A percentile compares a stretch with the other conserved stretches of the same genome.
These are phyloP conservation scores for Smittium culicis DNA, from an alignment of 371 early-diverging fungal genomes.

Conservation along the genomic window DNA sequence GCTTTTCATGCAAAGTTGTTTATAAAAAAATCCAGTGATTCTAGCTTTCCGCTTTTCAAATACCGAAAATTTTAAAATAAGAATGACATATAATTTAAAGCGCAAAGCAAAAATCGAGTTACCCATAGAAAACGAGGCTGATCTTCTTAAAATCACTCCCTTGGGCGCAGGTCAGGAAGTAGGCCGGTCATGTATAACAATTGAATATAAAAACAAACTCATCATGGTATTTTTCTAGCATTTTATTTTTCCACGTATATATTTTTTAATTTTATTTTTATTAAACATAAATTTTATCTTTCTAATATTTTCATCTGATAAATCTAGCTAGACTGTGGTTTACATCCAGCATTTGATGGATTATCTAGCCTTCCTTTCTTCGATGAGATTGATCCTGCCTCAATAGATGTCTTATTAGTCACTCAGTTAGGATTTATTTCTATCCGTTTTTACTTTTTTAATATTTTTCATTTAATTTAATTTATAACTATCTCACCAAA, in stretches of 20 bases:
- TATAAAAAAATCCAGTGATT: too few species aligned
- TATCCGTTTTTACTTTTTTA: slow-evolving; percentile 31
- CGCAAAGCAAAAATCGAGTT: slow-evolving; percentile 23
- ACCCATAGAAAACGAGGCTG: slow-evolving; percentile 30
- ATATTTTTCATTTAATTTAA: slow-evolving; percentile 33
- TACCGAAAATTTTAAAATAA: background rate
- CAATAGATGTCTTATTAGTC: slow-evolving; percentile 88
- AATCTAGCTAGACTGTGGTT: slow-evolving; percentile 90
- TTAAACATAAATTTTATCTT: too few species aligned
- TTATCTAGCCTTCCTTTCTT: slow-evolving; percentile 94
- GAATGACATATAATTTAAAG: slow-evolving; percentile 11
- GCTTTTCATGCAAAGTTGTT: too few species aligned
- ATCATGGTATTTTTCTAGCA: slow-evolving; percentile 56
- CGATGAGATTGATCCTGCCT: slow-evolving; percentile 90
- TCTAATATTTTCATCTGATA: background rate
- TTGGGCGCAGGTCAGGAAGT: slow-evolving; percentile 99
- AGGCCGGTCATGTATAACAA: slow-evolving; percentile 92
- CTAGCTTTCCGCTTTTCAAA: too few species aligned
- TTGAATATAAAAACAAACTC: slow-evolving; percentile 93
- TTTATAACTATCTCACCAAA: too few species aligned
- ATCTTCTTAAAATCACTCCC: slow-evolving; percentile 77
- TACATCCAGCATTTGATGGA: slow-evolving; percentile 98
- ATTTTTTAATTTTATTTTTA: too few species aligned
- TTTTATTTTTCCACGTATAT: background rate
- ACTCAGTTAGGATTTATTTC: slow-evolving; percentile 44